Evolutionary conservation across 768 basidiomycete species (phyloP).

Genomic region (Astraeus odoratus): DNA sequence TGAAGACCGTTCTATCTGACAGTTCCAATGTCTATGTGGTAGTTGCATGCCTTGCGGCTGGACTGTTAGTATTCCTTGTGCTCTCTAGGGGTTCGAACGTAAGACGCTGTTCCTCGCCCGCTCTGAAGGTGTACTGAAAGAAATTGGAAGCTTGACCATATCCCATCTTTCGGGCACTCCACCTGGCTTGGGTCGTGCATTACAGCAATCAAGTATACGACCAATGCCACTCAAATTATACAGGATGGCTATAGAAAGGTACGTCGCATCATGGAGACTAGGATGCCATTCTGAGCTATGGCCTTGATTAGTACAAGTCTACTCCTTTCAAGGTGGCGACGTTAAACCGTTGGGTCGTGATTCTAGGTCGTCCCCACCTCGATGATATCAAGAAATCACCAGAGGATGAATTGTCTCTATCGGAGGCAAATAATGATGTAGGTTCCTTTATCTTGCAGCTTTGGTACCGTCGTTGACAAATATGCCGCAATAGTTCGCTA

Average conservation of each 20-base stretch:
- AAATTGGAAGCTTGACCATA: slow-evolving; percentile 19
- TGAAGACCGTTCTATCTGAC: no score
- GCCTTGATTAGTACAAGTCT: slow-evolving; percentile 19
- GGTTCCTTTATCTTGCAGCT: neutral
- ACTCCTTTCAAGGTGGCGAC: slow-evolving; percentile 27
- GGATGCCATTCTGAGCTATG: neutral
- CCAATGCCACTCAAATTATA: slow-evolving; percentile 17
- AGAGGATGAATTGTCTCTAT: slow-evolving; percentile 32
- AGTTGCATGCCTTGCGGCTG: no score
- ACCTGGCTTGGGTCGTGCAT: slow-evolving; percentile 22
- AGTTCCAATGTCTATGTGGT: no score
- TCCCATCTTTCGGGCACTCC: slow-evolving; percentile 25
- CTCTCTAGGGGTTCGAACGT: no score
- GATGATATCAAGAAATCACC: slow-evolving; percentile 37
- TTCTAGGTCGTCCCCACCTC: slow-evolving; percentile 26
- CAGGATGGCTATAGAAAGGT: slow-evolving; percentile 28
- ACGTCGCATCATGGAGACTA: neutral
- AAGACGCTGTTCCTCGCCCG: no score
- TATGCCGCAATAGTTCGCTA: neutral
- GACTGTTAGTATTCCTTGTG: no score
- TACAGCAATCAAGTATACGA: slow-evolving; percentile 11
- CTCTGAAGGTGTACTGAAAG: no score
- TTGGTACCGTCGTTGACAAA: no score
- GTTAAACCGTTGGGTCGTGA: slow-evolving; percentile 31
- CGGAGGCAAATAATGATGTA: slow-evolving; percentile 28